Percentiles rank a stretch among this genome's conserved stretches.
Conservation (phyloP, 2,329 filamentous ascomycete genomes). For the Plenodomus biglobosus region DNA sequence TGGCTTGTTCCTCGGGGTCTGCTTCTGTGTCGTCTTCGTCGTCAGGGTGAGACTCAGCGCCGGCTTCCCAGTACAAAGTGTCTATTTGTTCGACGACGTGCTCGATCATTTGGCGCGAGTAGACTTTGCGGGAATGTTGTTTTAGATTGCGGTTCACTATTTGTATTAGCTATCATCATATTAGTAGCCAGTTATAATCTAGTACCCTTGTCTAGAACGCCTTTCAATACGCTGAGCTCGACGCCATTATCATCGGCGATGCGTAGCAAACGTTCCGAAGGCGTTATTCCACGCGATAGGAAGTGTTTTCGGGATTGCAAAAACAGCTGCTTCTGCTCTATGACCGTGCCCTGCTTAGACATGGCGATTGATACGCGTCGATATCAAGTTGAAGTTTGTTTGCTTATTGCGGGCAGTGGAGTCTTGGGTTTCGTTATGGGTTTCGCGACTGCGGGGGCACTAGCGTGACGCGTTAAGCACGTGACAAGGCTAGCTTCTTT, state of each 20-base stretch:
- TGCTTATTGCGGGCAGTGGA: neutral
- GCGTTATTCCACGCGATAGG: conserved; percentile 61
- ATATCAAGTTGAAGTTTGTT: neutral
- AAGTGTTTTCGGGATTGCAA: conserved; percentile 63
- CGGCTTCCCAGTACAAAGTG: conserved; percentile 59
- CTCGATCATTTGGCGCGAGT: conserved; percentile 67
- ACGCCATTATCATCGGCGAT: conserved; percentile 53
- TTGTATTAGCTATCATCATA: neutral
- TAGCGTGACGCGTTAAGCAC: neutral
- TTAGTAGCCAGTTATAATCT: neutral
- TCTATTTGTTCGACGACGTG: conserved; percentile 75
- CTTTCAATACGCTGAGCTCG: conserved; percentile 51
- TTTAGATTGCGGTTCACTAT: conserved; percentile 63
- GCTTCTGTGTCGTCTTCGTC: conserved; percentile 20
- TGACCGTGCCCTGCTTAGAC: conserved; percentile 46
- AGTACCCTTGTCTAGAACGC: conserved; percentile 55
- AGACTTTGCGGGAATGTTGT: conserved; percentile 66
- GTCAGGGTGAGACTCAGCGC: conserved; percentile 38
- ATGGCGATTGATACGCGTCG: conserved; percentile 8
- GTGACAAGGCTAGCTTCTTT: too few species aligned
- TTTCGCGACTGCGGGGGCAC: neutral
- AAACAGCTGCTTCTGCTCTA: conserved; percentile 66
- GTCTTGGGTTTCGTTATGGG: neutral
- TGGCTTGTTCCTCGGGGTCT: conserved; percentile 43
- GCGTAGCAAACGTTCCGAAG: conserved; percentile 57